Conservation (phyloP, 768 basidiomycete species). For the Crucibulum laeve region DNA sequence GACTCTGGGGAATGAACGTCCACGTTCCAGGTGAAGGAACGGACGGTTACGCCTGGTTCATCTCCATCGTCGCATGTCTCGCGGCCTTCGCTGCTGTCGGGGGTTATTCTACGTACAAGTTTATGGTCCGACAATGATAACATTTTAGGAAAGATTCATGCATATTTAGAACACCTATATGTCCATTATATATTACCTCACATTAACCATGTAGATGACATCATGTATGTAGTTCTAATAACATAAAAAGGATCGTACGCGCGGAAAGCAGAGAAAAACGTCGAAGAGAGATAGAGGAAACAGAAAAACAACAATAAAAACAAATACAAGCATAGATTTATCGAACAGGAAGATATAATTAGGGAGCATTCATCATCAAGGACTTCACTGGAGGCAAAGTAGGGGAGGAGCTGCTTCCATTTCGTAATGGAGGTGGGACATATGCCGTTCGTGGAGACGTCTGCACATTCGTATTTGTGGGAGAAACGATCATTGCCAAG, state of each 20-base stretch:
- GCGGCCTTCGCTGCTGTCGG: slow-evolving; percentile 80
- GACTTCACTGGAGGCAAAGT: slow-evolving; percentile 18
- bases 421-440: slow-evolving; percentile 22
- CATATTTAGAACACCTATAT: not conserved
- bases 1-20: slow-evolving; percentile 99
- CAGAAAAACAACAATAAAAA: not conserved
- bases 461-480: slow-evolving; percentile 36
- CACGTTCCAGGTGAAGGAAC: slow-evolving; percentile 84
- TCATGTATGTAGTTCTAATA: slow-evolving; percentile 5
- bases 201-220: slow-evolving; percentile 3
- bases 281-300: slow-evolving; percentile 2
- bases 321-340: not conserved
- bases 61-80: slow-evolving; percentile 77
- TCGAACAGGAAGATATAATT: slow-evolving; percentile 5
- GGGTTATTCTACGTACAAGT: slow-evolving; percentile 73
- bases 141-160: too few relatives aligned
- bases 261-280: not conserved
- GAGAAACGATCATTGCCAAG: slow-evolving; percentile 62
- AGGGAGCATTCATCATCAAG: slow-evolving; percentile 9
- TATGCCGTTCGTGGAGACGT: slow-evolving; percentile 29
- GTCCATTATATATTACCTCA: not conserved
- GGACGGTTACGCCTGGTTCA: slow-evolving; percentile 79
- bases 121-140: slow-evolving; percentile 50
- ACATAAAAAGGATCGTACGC: slow-evolving; percentile 3
- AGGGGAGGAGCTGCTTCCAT: slow-evolving; percentile 20